phyloP scores from a whole-genome alignment of 306 rosid genomes.

The Acacia confusa region DNA sequence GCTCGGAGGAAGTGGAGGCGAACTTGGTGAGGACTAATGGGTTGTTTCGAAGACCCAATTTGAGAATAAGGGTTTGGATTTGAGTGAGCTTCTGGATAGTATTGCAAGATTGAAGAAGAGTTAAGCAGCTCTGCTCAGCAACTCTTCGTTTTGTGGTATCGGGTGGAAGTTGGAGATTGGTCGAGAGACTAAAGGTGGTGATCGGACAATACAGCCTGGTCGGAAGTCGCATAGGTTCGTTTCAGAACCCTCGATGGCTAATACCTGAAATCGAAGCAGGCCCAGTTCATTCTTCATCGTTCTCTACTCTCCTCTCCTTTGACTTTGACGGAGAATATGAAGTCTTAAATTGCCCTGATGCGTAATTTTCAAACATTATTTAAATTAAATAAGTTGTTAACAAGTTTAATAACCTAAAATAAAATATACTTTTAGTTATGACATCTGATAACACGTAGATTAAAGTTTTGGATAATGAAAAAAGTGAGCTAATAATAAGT shows the following conservation, averaged over 20 bases:
- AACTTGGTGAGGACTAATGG: slow-evolving; percentile 85
- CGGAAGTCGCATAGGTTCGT: slow-evolving; percentile 39
- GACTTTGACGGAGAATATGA: neutral
- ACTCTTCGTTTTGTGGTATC: slow-evolving; percentile 40
- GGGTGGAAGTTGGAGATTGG: slow-evolving; percentile 32
- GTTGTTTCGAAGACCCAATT: slow-evolving; percentile 68
- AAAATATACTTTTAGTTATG: too few species aligned
- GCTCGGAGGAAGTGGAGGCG: slow-evolving; percentile 59
- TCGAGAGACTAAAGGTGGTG: neutral
- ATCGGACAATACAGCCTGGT: slow-evolving; percentile 32
- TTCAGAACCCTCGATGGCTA: neutral
- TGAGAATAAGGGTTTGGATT: slow-evolving; percentile 63
- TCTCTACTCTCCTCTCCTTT: neutral
- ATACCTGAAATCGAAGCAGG: neutral
- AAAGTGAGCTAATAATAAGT: too few species aligned
- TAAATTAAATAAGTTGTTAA: too few species aligned
- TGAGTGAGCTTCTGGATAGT: slow-evolving; percentile 46
- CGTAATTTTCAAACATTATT: too few species aligned
- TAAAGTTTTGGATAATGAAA: neutral
- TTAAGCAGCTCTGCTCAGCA: slow-evolving; percentile 70
- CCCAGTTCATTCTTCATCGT: neutral
- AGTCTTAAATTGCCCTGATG: neutral
- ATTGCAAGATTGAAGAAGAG: slow-evolving; percentile 56
- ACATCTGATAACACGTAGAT: too few species aligned
- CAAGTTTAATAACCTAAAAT: too few species aligned